Evolutionary conservation across 176 grass and related monocot genomes (phyloP).

Genomic region (Metroxylon sagu): DNA sequence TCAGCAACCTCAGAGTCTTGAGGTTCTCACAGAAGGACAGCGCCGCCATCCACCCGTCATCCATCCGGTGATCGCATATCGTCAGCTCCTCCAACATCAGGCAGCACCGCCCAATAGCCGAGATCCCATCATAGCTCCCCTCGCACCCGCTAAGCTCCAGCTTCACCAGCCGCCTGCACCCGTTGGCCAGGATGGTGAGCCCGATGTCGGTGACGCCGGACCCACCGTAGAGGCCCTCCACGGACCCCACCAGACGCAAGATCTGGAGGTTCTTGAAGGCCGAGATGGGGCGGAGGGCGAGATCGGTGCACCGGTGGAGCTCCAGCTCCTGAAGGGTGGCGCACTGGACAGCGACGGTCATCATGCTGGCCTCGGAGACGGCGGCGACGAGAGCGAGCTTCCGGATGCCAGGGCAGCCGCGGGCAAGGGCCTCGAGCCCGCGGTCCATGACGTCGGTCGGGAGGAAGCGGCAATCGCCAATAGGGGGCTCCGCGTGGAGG

Average conservation of each 20-base stretch:
- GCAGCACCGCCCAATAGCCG: conserved; percentile 78
- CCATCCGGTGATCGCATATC: conserved; percentile 67
- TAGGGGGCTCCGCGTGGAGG: conserved; percentile 30
- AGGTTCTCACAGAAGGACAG: conserved; percentile 85
- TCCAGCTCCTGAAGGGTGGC: conserved; percentile 67
- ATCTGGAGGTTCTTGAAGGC: conserved; percentile 88
- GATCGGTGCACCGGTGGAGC: conserved; percentile 76
- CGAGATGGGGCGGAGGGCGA: conserved; percentile 70
- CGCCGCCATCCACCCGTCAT: conserved; percentile 62
- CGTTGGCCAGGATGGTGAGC: conserved; percentile 92
- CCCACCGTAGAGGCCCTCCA: conserved; percentile 42
- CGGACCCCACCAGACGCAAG: conserved; percentile 50
- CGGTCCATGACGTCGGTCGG: conserved; percentile 42
- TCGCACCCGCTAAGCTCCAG: conserved; percentile 76
- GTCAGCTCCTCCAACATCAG: conserved; percentile 89
- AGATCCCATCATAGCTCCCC: conserved; percentile 81
- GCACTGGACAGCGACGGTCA: conserved; percentile 57
- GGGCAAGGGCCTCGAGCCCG: conserved; percentile 43
- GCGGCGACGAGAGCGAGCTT: conserved; percentile 46
- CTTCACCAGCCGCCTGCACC: conserved; percentile 77
- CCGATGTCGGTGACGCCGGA: conserved; percentile 81
- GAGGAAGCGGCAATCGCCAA: conserved; percentile 49
- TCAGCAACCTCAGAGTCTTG: conserved; percentile 66
- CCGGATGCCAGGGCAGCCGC: conserved; percentile 48
- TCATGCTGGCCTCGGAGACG: conserved; percentile 45